phyloP scores from a whole-genome alignment of 805 yeast species.

The Komagataella ulmi region DNA sequence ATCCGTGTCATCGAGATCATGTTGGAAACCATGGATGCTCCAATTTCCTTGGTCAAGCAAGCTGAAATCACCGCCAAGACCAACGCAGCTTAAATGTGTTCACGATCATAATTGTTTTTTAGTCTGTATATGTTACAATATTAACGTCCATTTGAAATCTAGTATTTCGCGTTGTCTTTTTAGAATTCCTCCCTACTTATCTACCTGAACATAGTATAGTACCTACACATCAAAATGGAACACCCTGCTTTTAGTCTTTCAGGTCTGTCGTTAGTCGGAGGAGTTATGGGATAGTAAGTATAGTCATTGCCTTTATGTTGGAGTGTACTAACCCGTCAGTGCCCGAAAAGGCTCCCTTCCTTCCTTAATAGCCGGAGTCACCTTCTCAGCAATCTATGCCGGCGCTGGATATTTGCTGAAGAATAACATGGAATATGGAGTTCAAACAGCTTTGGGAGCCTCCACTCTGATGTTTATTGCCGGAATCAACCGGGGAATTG shows the following conservation, averaged over 20 bases:
- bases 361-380: slow-evolving; percentile 65
- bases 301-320: neutral
- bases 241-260: slow-evolving; percentile 16
- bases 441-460: slow-evolving; percentile 67
- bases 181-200: neutral
- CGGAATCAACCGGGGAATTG: slow-evolving; percentile 52
- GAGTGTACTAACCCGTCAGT: neutral
- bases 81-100: slow-evolving; percentile 10
- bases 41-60: slow-evolving; percentile 49
- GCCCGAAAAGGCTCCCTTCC: slow-evolving; percentile 62
- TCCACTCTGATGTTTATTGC: slow-evolving; percentile 55
- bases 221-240: slow-evolving; percentile 7
- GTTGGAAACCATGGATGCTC: slow-evolving; percentile 62
- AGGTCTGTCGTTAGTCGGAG: slow-evolving; percentile 17
- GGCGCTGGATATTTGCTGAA: slow-evolving; percentile 62
- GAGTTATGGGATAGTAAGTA: slow-evolving; percentile 15
- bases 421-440: slow-evolving; percentile 65
- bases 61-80: slow-evolving; percentile 36
- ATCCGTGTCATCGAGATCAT: slow-evolving; percentile 56
- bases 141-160: neutral
- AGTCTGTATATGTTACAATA: neutral
- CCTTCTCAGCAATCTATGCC: slow-evolving; percentile 48
- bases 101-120: neutral
- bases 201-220: neutral
- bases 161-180: slow-evolving; percentile 3